Base-by-base conservation (phyloP, 805 yeast genomes). In the Yamadazyma tumulicola region DNA sequence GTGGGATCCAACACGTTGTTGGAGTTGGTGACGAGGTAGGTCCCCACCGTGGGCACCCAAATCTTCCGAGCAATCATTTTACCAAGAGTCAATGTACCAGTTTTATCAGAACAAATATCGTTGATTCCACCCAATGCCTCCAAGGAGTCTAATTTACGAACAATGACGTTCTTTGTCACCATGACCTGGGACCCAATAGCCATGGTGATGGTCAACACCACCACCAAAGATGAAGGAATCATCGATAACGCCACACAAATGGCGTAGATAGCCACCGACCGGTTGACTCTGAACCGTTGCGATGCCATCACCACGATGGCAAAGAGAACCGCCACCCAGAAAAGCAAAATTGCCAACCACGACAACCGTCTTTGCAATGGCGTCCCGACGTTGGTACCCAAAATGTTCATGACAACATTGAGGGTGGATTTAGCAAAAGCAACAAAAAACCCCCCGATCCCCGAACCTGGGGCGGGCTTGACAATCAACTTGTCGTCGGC, bases 281-380 rank as follows among this genome's bases (percentile, higher is more conserved):
- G 75, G 45, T 76, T 79, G n/a, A 86, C 95, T 9, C 64, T 50
- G 57, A 85, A 79, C 41, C 73, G 73, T 59, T 86, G 94, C 7
- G 93, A 77, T 2, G 80, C 94, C 94, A 86, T 82, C 3, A 85
- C 94, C 13, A 87, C 77, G 38, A 87, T 79, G 1, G 95, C 95
- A 52, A 85, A 81, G 1, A 87, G 46, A n/a, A 86, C 93, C 4
- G 96, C 95, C 30, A 86, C 63, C 47, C 69, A 68, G 46, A 86
- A 85, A 30, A 87, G 66, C 27, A 74, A 55, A 32, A 85, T 74
- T 3, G 96, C 95, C 35, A 87, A 67, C 69, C 81, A 77, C 1
- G 95, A 77, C 35, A 87, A 68, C 47, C 77, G 77, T 43, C 84
- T 71, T 44, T 82, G 89, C 44, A 86, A 69, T 2, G 96, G 95